Base-by-base conservation (phyloP, 2,329 filamentous ascomycete species). In the Paraphaeosphaeria sporulosa region DNA sequence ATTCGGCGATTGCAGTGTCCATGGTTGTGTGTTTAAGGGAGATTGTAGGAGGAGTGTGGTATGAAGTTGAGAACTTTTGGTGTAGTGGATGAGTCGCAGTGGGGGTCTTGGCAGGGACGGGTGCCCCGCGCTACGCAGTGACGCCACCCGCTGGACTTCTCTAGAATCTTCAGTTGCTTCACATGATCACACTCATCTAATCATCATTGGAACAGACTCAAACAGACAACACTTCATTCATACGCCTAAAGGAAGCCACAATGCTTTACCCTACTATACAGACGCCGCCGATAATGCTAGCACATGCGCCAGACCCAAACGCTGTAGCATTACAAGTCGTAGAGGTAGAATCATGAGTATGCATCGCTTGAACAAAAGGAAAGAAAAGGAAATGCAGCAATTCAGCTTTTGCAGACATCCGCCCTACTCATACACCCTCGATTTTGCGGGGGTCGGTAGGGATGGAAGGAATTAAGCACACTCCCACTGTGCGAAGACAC, bases 401-500 rank as follows among this genome's bases (percentile, higher is more conserved):
- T 27, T 7, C 50, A 49, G 21, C 40, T 47, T 43, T 42, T 52
- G 27, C 48, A 58, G n/a, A 27, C 25, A 56, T 19, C 43, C 43
- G 30, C 13, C 13, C 17, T 15, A 50, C 12, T 30, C n/a, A 25
- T 40, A 50, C 32, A 43, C 12, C 13, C 38, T 52, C 15, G 17
- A 21, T n/a, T 43, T 10, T 19, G 10, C 9, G 25, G 36, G 3
- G 17, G 25, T 30, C 54, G 42, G n/a, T 23, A 48, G 10, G 4
- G 36, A 19, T 27, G 21, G 23, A 5, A 25, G 21, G 23, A 5
- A 25, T 65, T 36, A 74, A n/a, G 66, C 64, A 54, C 73, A 75
- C 62, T 75, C 73, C 92, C 92, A 96, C 81, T 96, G 92, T 0
- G 91, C 91, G 83, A 95, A 95, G n/a, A 96, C 92, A 73, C 92